These are phyloP conservation scores for Cicer yamashitae DNA, from an alignment of 306 rosid species.

Conservation along the genomic window DNA sequence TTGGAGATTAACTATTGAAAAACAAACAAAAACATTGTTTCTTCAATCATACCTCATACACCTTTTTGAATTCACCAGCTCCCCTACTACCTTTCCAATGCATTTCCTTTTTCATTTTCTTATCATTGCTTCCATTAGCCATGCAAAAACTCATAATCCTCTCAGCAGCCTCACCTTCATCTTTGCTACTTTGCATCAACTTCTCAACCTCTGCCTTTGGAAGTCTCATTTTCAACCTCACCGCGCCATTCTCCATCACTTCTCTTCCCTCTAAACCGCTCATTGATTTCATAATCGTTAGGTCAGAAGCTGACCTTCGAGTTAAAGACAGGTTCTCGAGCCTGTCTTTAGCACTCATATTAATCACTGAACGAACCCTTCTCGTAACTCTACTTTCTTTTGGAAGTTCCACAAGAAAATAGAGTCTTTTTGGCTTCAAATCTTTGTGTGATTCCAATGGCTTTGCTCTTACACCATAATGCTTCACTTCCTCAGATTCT, in stretches of 20 bases:
- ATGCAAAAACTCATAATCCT: conserved; percentile 70
- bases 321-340: conserved; percentile 78
- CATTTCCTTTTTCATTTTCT: conserved; percentile 36
- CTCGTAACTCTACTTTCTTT: conserved; percentile 52
- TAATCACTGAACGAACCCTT: conserved; percentile 80
- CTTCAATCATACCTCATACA: conserved; percentile 58
- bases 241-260: conserved; percentile 37
- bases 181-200: conserved; percentile 64
- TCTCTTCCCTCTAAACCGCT: not conserved
- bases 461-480: conserved; percentile 77
- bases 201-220: conserved; percentile 79
- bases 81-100: conserved; percentile 43
- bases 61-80: conserved; percentile 40
- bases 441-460: conserved; percentile 61
- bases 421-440: conserved; percentile 63
- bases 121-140: conserved; percentile 33
- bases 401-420: conserved; percentile 83
- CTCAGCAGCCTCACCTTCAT: conserved; percentile 72
- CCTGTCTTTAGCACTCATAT: conserved; percentile 88
- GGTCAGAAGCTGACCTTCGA: conserved; percentile 76
- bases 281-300: conserved; percentile 55
- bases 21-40: not conserved
- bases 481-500: conserved; percentile 83
- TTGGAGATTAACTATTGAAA: not conserved
- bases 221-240: conserved; percentile 73